Percentiles rank a stretch among this genome's conserved stretches.
Conservation (phyloP, 768 basidiomycete genomes). For the Russula emetica region DNA sequence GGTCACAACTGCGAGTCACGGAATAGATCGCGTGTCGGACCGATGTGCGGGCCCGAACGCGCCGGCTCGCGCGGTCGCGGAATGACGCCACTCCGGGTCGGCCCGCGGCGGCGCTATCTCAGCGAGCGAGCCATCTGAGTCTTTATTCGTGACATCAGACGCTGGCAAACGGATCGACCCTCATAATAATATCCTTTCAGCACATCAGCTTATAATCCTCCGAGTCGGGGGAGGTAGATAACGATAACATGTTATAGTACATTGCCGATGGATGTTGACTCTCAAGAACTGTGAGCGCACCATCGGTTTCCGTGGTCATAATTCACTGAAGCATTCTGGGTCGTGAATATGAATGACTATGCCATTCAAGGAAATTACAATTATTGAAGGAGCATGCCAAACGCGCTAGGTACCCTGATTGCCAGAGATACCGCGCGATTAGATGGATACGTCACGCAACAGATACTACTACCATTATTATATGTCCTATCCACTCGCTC, state of each 20-base stretch:
- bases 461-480: neutral
- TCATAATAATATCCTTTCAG: neutral
- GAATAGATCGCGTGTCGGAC: too few relatives aligned
- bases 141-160: neutral
- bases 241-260: too few relatives aligned
- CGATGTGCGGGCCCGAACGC: neutral
- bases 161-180: neutral
- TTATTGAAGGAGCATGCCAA: neutral
- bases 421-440: neutral
- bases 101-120: neutral
- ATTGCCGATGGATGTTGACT: neutral
- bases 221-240: too few relatives aligned
- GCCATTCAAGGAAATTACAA: neutral
- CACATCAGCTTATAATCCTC: neutral
- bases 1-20: too few relatives aligned
- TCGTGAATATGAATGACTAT: neutral
- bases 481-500: slow-evolving; percentile 2
- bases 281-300: neutral
- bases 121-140: neutral
- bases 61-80: neutral
- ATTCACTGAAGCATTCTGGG: neutral
- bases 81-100: neutral
- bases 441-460: neutral
- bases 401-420: neutral
- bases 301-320: neutral